Evolutionary conservation across 2,329 filamentous ascomycete species (phyloP).

Genomic region (Fusarium acutatum): DNA sequence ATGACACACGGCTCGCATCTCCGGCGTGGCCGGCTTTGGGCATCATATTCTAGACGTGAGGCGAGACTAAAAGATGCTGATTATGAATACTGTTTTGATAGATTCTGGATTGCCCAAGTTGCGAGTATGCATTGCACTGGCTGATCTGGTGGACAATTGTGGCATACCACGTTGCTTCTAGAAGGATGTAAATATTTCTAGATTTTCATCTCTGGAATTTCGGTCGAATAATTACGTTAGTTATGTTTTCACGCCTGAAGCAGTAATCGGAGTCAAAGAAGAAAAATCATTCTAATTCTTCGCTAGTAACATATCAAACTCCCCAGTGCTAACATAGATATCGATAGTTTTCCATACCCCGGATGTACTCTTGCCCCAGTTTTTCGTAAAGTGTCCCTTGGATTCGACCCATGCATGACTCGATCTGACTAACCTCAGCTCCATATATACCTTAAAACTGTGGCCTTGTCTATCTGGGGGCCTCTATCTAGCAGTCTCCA

Average conservation of each 20-base stretch:
- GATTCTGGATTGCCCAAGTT: not conserved
- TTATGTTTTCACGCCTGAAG: not conserved
- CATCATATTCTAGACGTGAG: not conserved
- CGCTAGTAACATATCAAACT: not conserved
- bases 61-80: not conserved
- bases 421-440: constrained; percentile 6
- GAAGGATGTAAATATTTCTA: not conserved
- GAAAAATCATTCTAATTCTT: not conserved
- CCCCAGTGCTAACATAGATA: not conserved
- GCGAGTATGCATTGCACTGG: not conserved
- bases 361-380: not conserved
- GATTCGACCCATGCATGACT: not conserved
- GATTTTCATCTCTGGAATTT: not conserved
- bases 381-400: not conserved
- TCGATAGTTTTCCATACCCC: not conserved
- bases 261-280: not conserved
- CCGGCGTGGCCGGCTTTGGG: not conserved
- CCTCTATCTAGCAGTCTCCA: not conserved
- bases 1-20: not conserved
- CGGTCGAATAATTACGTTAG: not conserved
- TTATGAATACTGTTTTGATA: not conserved
- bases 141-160: not conserved
- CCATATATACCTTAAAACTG: not conserved
- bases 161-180: not conserved
- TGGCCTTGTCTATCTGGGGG: not conserved